phyloP scores from a whole-genome alignment of 768 basidiomycete genomes.

The Auricularia sp. region DNA sequence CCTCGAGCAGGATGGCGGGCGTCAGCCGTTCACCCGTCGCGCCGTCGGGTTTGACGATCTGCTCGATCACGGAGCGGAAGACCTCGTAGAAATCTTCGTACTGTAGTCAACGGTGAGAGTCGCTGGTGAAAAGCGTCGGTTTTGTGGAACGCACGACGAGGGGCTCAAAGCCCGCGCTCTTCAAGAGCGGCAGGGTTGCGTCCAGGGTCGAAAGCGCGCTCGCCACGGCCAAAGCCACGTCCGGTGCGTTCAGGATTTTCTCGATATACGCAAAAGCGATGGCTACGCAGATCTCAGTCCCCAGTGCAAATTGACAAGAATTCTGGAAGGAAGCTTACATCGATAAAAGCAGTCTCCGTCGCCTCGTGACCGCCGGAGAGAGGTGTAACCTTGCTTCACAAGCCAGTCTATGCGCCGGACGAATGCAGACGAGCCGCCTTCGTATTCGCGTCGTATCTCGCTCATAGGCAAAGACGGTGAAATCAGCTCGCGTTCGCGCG shows the following conservation, averaged over 20 bases:
- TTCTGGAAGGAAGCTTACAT: conserved; percentile 36
- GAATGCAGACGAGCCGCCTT: conserved; percentile 47
- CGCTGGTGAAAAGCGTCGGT: conserved; percentile 1
- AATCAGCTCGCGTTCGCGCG: conserved; percentile 42
- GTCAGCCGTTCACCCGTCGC: conserved; percentile 27
- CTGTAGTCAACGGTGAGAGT: conserved; percentile 7
- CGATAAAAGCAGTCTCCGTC: conserved; percentile 82
- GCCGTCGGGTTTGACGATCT: conserved; percentile 29
- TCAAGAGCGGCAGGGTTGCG: conserved; percentile 39
- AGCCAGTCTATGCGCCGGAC: conserved; percentile 70
- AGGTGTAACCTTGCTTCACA: conserved; percentile 47
- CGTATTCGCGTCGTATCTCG: conserved; percentile 56
- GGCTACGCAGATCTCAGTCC: conserved; percentile 33
- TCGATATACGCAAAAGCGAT: conserved; percentile 76
- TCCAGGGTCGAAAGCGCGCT: conserved; percentile 44
- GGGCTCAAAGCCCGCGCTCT: conserved; percentile 50
- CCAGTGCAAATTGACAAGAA: neutral
- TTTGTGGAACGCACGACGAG: conserved; percentile 45
- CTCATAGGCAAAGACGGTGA: conserved; percentile 43
- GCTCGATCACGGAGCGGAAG: conserved; percentile 43
- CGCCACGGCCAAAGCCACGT: conserved; percentile 38
- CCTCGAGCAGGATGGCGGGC: conserved; percentile 30
- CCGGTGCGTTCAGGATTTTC: conserved; percentile 42
- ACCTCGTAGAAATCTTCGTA: conserved; percentile 57
- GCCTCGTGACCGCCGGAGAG: conserved; percentile 66